A percentile compares a stretch with the other conserved stretches of the same genome.
Conservation (phyloP, 208 protist species). For the Tritrichomonas musculus region DNA sequence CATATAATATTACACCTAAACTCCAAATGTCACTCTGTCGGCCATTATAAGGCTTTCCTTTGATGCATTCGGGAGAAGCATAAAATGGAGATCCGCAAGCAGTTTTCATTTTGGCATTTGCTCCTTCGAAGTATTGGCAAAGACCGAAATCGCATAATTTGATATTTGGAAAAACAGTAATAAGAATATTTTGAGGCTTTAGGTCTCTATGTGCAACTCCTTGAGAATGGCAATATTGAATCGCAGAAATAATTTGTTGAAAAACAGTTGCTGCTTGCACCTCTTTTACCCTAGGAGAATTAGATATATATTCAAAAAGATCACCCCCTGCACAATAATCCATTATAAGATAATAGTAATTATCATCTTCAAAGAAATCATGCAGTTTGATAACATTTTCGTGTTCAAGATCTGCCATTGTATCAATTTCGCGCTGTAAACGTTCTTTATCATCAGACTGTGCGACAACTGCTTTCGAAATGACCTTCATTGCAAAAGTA, state of each 20-base stretch:
- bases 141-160: slow-evolving; percentile 4
- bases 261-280: neutral
- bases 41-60: neutral
- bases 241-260: neutral
- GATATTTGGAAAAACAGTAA: neutral
- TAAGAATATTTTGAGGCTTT: neutral
- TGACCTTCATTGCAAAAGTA: neutral
- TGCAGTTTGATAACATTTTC: neutral
- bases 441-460: neutral
- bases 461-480: neutral
- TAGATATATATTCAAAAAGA: neutral
- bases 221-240: neutral
- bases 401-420: neutral
- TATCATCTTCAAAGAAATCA: neutral
- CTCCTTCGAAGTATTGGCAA: neutral
- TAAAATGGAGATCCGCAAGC: neutral
- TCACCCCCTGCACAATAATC: neutral
- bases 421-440: neutral
- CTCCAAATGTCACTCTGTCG: slow-evolving; percentile 6
- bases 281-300: neutral
- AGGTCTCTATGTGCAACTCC: neutral
- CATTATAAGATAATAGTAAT: neutral
- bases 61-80: neutral
- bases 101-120: neutral
- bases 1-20: neutral